Conservation (phyloP, 176 grass and related monocot species). For the Phragmites australis region DNA sequence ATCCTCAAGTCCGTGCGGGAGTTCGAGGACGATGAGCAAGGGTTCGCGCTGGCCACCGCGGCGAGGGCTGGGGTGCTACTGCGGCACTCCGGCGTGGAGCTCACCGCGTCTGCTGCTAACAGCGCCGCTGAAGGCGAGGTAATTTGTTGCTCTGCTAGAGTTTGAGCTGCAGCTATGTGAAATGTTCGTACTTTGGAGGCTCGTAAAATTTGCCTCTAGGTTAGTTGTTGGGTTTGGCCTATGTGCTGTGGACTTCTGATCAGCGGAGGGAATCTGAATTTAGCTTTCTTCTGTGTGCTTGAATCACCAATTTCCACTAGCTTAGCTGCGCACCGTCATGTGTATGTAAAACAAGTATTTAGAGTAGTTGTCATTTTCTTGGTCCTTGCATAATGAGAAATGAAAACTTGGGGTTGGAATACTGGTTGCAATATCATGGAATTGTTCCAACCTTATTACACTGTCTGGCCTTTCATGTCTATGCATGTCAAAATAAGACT, state of each 20-base stretch:
- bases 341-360: not conserved
- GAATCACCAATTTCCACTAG: slow-evolving; percentile 1
- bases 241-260: not conserved
- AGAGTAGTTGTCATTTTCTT: not conserved
- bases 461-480: not conserved
- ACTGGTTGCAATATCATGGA: slow-evolving; percentile 6
- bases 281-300: not conserved
- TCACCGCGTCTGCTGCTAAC: slow-evolving; percentile 21
- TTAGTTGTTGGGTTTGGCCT: not conserved
- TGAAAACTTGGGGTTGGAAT: not conserved
- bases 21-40: slow-evolving; percentile 84
- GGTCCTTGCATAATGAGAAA: not conserved
- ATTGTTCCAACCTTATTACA: not conserved
- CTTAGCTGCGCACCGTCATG: not conserved
- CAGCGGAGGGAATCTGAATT: slow-evolving; percentile 20
- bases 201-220: not conserved
- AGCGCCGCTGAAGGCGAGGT: slow-evolving; percentile 44
- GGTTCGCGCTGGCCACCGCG: slow-evolving; percentile 15
- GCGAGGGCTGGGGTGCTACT: slow-evolving; percentile 40
- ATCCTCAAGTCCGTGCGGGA: slow-evolving; percentile 86
- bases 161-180: slow-evolving; percentile 1
- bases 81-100: slow-evolving; percentile 52
- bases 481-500: not conserved
- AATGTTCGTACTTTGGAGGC: not conserved
- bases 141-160: slow-evolving; percentile 13